Base-by-base conservation (phyloP, 2,329 filamentous ascomycete species). In the Endothia cerciana region DNA sequence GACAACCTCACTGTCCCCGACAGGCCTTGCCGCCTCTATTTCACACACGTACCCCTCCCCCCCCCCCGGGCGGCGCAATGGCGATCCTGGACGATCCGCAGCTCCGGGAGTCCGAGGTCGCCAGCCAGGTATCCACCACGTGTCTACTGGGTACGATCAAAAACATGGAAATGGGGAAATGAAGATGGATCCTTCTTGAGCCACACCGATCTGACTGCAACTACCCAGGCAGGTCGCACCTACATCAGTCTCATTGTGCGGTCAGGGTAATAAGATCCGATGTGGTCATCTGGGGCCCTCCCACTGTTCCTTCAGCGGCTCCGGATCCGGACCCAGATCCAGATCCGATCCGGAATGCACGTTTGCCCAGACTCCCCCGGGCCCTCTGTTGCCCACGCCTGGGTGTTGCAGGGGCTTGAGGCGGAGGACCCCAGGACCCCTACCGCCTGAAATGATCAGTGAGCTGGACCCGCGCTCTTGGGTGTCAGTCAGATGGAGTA, bases 301-400 rank as follows among this genome's bases (percentile, higher is more conserved):
- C 59, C 59, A 38, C 30, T 60, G 33, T 41, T 66, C 33, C 55
- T 56, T 61, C 61, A 60, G 56, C 57, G 53, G 41, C 40, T 60
- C 57, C 30, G 45, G 57, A 25, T 41, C 36, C 55, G 38, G 36
- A 57, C 22, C 33, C 55, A 57, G 55, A 40, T 38, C 38, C 55
- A 40, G 36, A 22, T 25, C 55, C 55, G 55, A 57, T 57, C 55
- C 55, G 22, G 55, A 25, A 25, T 28, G 22, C 47, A 49, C 22
- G 4, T 22, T 28, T 49, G 47, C 25, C 47, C 22, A 49, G 47
- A 47, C 43, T 22, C 43, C 43, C 25, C n/a, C 43, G n/a, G 25
- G 43, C 43, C 43, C 22, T 47, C n/a, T 47, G 43, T 7, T 47
- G n/a, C n/a, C 43, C 25, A 47, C 43, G n/a, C n/a, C 43, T 22